These are phyloP conservation scores for Achlya hypogyna DNA, from an alignment of 352 stramenopile species.

Conservation along the genomic window DNA sequence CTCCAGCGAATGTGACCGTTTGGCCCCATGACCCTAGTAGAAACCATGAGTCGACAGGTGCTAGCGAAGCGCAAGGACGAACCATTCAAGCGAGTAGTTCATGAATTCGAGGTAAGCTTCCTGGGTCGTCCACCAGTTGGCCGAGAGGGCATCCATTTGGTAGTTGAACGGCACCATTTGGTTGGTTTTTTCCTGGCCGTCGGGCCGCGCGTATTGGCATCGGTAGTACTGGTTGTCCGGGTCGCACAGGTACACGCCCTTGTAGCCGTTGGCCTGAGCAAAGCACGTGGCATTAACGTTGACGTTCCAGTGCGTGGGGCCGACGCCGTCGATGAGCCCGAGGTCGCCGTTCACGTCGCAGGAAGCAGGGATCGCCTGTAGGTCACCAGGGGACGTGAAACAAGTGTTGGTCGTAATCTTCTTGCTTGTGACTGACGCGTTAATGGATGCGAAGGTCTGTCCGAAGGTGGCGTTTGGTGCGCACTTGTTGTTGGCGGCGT, in stretches of 20 bases:
- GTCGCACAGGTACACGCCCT: slow-evolving; percentile 43
- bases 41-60: not conserved
- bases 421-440: slow-evolving; percentile 24
- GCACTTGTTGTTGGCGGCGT: slow-evolving; percentile 38
- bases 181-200: not conserved
- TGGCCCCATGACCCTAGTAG: slow-evolving; percentile 2
- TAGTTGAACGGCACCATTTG: slow-evolving; percentile 20
- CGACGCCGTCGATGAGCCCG: slow-evolving; percentile 32
- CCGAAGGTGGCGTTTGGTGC: slow-evolving; percentile 17
- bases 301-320: slow-evolving; percentile 37
- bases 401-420: slow-evolving; percentile 44
- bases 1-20: slow-evolving; percentile 23
- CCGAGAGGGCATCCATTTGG: slow-evolving; percentile 27
- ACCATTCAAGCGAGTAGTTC: slow-evolving; percentile 11
- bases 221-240: slow-evolving; percentile 26
- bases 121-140: slow-evolving; percentile 10
- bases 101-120: slow-evolving; percentile 16
- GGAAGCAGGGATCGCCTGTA: slow-evolving; percentile 32
- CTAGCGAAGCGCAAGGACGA: not conserved
- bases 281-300: slow-evolving; percentile 59
- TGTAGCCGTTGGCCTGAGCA: slow-evolving; percentile 48
- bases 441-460: slow-evolving; percentile 27
- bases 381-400: slow-evolving; percentile 3
- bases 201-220: not conserved
- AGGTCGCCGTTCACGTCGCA: slow-evolving; percentile 46